These are phyloP conservation scores for Dactylellina cionopaga DNA, from an alignment of 2,329 filamentous ascomycete species.

Conservation along the genomic window DNA sequence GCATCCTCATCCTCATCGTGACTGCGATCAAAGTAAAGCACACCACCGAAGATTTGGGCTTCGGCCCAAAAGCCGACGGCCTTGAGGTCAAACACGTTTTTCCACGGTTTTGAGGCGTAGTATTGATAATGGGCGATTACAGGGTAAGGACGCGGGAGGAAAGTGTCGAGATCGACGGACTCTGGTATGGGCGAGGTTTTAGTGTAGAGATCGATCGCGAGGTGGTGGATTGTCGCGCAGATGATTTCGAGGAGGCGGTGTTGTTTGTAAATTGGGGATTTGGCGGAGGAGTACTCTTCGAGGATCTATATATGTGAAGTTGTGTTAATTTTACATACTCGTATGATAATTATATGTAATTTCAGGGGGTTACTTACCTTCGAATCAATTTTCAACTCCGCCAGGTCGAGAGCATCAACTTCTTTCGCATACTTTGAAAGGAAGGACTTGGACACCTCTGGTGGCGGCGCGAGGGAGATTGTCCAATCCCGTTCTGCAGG, in stretches of 20 bases:
- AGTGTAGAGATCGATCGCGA: constrained; percentile 39
- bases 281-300: constrained; percentile 34
- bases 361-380: constrained; percentile 7
- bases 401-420: constrained; percentile 19
- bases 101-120: constrained; percentile 51
- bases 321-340: neutral
- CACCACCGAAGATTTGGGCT: constrained; percentile 43
- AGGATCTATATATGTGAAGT: constrained; percentile 18
- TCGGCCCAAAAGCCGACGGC: constrained; percentile 48
- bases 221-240: constrained; percentile 20
- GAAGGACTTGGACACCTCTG: neutral
- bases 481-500: constrained; percentile 21
- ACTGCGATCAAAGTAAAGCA: constrained; percentile 33
- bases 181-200: constrained; percentile 14
- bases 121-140: constrained; percentile 44
- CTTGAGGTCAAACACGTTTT: constrained; percentile 39
- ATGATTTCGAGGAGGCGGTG: constrained; percentile 48
- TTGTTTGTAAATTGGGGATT: constrained; percentile 28
- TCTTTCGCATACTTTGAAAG: constrained; percentile 38
- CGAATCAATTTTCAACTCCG: constrained; percentile 6
- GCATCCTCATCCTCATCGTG: neutral
- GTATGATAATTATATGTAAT: neutral
- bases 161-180: constrained; percentile 5
- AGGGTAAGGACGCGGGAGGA: constrained; percentile 38
- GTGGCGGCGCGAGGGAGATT: constrained; percentile 26